Conservation (phyloP, 306 rosid genomes). For the Pyrus bretschneideri region DNA sequence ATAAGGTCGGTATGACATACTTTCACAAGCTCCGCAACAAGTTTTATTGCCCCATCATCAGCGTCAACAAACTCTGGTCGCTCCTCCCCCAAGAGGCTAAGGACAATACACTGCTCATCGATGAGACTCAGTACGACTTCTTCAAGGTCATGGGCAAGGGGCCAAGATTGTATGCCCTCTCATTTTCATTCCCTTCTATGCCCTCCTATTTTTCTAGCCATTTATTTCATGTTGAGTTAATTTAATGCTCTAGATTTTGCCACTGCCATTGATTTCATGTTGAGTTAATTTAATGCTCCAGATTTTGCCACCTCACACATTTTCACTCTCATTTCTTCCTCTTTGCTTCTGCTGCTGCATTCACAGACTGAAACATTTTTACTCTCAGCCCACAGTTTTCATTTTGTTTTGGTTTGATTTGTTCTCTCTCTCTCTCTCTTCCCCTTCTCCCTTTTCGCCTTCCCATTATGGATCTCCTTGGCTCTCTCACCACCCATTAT, state of each 20-base stretch:
- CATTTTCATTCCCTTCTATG: too few species aligned
- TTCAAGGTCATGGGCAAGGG: slow-evolving; percentile 81
- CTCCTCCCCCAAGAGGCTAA: slow-evolving; percentile 59
- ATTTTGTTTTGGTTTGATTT: neutral
- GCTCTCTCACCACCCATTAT: neutral
- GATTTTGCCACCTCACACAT: neutral
- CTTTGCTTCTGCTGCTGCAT: slow-evolving; percentile 1
- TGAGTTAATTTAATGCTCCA: too few species aligned
- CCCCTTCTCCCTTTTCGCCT: neutral
- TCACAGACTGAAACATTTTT: neutral
- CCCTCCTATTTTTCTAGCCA: too few species aligned
- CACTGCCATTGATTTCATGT: too few species aligned
- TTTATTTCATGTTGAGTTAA: too few species aligned
- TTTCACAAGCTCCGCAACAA: slow-evolving; percentile 77
- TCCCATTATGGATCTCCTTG: slow-evolving; percentile 10
- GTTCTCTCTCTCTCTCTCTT: neutral
- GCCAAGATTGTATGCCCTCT: too few species aligned
- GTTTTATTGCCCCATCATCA: slow-evolving; percentile 65
- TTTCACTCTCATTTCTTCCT: neutral
- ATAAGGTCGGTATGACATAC: slow-evolving; percentile 78
- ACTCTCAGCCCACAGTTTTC: slow-evolving; percentile 13
- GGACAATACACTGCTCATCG: slow-evolving; percentile 50
- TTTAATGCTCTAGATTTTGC: too few species aligned
- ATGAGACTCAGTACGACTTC: slow-evolving; percentile 54
- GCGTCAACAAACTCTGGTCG: slow-evolving; percentile 71